Evolutionary conservation across 2,329 filamentous ascomycete genomes (phyloP).

Genomic region (Lecanoromycetidae sp.): DNA sequence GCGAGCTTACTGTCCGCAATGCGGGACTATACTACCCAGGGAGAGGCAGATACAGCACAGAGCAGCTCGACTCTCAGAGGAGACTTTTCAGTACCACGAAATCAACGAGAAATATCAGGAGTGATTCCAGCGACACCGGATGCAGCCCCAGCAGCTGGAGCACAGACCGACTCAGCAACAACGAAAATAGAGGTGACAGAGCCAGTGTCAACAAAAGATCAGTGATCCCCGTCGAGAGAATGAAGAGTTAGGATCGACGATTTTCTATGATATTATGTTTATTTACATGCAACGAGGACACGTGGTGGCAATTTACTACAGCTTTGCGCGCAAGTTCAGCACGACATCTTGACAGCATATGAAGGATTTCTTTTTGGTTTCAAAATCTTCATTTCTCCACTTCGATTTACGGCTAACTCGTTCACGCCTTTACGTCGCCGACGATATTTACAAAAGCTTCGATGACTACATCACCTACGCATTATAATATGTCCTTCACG

Average conservation of each 20-base stretch:
- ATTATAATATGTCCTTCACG: neutral
- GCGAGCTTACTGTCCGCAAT: conserved; percentile 7
- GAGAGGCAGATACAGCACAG: conserved; percentile 5
- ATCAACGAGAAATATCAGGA: neutral
- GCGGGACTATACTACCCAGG: conserved; percentile 7
- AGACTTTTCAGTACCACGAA: conserved; percentile 1
- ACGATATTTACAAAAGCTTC: neutral
- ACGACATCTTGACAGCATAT: neutral
- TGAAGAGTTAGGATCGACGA: conserved; percentile 2
- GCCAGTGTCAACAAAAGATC: too few relatives aligned
- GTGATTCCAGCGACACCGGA: neutral
- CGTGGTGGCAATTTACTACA: conserved; percentile 9
- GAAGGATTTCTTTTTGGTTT: neutral
- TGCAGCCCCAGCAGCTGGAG: too few relatives aligned
- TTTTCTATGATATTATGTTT: conserved; percentile 9
- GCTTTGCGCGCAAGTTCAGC: conserved; percentile 6
- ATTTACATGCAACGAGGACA: conserved; percentile 1
- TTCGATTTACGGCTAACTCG: neutral
- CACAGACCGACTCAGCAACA: neutral
- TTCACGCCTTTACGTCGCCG: neutral
- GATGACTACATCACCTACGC: neutral
- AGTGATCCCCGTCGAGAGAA: neutral
- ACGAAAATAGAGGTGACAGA: too few relatives aligned
- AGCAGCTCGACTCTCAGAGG: conserved; percentile 9
- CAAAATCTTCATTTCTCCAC: neutral